Evolutionary conservation across 2,329 filamentous ascomycete genomes (phyloP), one percentile per base, ranked within the genome.

Genomic region (Trichoderma oligosporum): DNA sequence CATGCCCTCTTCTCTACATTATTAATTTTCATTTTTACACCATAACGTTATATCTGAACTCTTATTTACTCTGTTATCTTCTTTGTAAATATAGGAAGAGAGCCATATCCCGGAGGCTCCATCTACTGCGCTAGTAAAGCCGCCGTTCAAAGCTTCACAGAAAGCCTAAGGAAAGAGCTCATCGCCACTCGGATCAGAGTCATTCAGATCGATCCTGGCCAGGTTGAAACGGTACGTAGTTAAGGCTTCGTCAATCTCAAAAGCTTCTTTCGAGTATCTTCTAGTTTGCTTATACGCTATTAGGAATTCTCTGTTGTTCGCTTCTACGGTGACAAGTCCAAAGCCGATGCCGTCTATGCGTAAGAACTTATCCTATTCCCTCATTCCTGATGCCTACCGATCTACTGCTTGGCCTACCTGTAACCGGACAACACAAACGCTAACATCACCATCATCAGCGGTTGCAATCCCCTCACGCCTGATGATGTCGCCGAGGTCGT

Each of bases 111-210:
- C 1, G 90, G 91, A 48, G 92, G 92, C 25, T 85, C 86, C 70
- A 95, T 96, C 69, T 97, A 97, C 80, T 96, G 92, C 72, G 90
- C 91, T 1, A 92, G 89, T 59, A 97, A 97, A 75, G 90, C 91
- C 18, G 92, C 92, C 1, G 87, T 96, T 56, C 83, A 88, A 65
- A 87, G 82, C 63, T 96, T 96, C 74, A 91, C 89, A 0, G 91
- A 96, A 57, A 82, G 87, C 9, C 73, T 97, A 70, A 81, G 92
- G 64, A 89, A 86, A 70, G 92, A 97, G 75, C 80, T 95, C 59
- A 87, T 97, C 64, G 80, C 87, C 6, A 89, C 87, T 16, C 80
- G 88, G 56, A 89, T 96, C 61, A 79, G 92, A 56, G 80, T 96
- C 60, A 96, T 96, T 61, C 89, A 91, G 72, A 81, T 97, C 66